Evolutionary conservation across 169 alveolate genomes (phyloP).

Genomic region (Blepharisma undulans): DNA sequence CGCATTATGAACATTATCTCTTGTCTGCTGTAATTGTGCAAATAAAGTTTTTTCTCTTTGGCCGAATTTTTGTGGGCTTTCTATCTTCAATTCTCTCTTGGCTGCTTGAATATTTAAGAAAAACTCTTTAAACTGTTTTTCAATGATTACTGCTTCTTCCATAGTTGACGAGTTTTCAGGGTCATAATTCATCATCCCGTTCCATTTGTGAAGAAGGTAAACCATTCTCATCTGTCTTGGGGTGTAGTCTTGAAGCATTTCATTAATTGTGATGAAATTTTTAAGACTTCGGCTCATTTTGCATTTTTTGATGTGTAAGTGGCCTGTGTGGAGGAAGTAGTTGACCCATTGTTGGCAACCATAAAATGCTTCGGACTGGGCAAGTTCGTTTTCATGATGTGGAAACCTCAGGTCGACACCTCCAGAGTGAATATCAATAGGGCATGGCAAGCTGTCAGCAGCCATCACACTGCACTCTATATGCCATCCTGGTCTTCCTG

Average conservation of each 20-base stretch:
- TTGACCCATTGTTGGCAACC: constrained; percentile 94
- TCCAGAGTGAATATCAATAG: constrained; percentile 98
- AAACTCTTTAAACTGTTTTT: constrained; percentile 90
- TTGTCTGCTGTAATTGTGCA: constrained; percentile 55
- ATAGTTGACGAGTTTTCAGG: constrained; percentile 84
- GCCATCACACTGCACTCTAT: constrained; percentile 99
- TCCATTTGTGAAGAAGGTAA: constrained; percentile 91
- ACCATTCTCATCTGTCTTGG: constrained; percentile 88
- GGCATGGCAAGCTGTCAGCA: constrained; percentile 88
- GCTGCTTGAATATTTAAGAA: constrained; percentile 89
- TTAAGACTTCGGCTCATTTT: constrained; percentile 97
- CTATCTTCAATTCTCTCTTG: constrained; percentile 70
- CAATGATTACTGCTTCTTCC: constrained; percentile 93
- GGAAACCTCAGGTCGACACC: constrained; percentile 99
- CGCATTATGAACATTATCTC: constrained; percentile 64
- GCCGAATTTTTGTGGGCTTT: constrained; percentile 73
- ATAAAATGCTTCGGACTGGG: constrained; percentile 97
- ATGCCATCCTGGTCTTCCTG: constrained; percentile 99
- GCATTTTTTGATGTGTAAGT: constrained; percentile 95
- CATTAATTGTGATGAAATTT: constrained; percentile 95
- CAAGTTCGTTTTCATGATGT: constrained; percentile 99
- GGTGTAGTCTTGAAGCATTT: constrained; percentile 71
- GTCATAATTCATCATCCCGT: constrained; percentile 86
- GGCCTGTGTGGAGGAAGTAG: constrained; percentile 98
- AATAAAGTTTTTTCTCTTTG: constrained; percentile 69